A percentile compares a stretch with the other conserved stretches of the same genome.
These are phyloP conservation scores for Gautieria morchelliformis DNA, from an alignment of 768 basidiomycete genomes.

Conservation along the genomic window DNA sequence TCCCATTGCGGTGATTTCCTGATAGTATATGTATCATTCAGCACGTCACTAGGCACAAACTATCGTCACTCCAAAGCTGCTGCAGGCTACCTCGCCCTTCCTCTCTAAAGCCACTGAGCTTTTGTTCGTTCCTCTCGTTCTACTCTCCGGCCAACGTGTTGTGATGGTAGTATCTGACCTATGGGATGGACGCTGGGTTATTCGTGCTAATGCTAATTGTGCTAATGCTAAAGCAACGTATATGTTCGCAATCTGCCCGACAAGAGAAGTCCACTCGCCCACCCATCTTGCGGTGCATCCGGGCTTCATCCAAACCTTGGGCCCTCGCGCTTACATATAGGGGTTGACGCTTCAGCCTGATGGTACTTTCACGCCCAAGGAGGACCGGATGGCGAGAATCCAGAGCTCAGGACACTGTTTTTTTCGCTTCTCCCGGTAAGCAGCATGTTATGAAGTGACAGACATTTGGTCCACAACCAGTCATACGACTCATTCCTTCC, in stretches of 20 bases:
- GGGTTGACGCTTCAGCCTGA: slow-evolving; percentile 31
- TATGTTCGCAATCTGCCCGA: slow-evolving; percentile 10
- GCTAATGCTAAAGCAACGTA: slow-evolving; percentile 8
- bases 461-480: not conserved
- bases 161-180: slow-evolving; percentile 34
- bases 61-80: no score
- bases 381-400: slow-evolving; percentile 25
- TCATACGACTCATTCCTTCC: slow-evolving; percentile 35
- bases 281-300: slow-evolving; percentile 21
- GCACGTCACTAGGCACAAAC: no score
- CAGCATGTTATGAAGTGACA: not conserved
- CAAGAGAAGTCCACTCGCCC: slow-evolving; percentile 23
- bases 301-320: slow-evolving; percentile 21
- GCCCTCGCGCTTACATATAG: slow-evolving; percentile 25
- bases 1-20: no score
- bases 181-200: slow-evolving; percentile 34
- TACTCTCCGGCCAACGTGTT: no score
- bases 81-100: no score
- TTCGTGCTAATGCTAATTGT: no score
- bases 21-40: no score
- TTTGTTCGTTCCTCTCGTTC: no score
- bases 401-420: slow-evolving; percentile 28
- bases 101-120: no score
- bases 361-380: slow-evolving; percentile 23
- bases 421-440: slow-evolving; percentile 23